Evolutionary conservation across 116 monocot genomes (phyloP), one percentile per base, ranked within the genome.

Genomic region (Papilionanthe hybrid): DNA sequence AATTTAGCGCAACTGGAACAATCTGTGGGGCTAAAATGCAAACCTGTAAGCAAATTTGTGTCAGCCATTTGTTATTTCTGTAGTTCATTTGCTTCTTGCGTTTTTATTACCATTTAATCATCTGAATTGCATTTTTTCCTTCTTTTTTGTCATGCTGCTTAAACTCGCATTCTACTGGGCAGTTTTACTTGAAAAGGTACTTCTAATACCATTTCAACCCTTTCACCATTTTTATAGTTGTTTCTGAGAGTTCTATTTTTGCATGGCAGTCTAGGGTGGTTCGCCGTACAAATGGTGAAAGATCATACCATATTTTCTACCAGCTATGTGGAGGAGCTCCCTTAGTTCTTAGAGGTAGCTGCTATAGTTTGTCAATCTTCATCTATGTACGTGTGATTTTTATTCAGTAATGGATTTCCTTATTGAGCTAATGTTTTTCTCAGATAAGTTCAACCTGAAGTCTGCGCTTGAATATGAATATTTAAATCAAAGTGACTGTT

Each of bases 111-210:
- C 55, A 47, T 28, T 75, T 75, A 27, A 83, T 50, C 15, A 30
- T 72, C 15, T 78, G 67, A 30, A 63, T 71, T 19, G 74, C 45
- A 32, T 53, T 55, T n/a, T 72, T 41, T 29, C 79, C 75, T 37
- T 37, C 37, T 37, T 37, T 37, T 37, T 37, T 37, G 37, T 37
- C 37, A 67, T 79, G 20, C 12, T 42, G 47, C 28, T 55, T 23
- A 25, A 49, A 75, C 48, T 37, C 37, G 23, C 20, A 9, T 41
- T 43, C 6, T 42, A 9, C 32, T 78, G 47, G 72, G 49, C 85
- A 97, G 96, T 96, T 92, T 77, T 97, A 80, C 97, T 97, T 42
- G 97, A 97, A 76, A 97, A 97, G 94, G 97, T 97, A 92, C 20
- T 37, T 37, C 37, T 37, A 37, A 37, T 37, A 37, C 37, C 37